These are phyloP conservation scores for Phytopythium aichiense DNA, from an alignment of 352 stramenopile species.

Conservation along the genomic window DNA sequence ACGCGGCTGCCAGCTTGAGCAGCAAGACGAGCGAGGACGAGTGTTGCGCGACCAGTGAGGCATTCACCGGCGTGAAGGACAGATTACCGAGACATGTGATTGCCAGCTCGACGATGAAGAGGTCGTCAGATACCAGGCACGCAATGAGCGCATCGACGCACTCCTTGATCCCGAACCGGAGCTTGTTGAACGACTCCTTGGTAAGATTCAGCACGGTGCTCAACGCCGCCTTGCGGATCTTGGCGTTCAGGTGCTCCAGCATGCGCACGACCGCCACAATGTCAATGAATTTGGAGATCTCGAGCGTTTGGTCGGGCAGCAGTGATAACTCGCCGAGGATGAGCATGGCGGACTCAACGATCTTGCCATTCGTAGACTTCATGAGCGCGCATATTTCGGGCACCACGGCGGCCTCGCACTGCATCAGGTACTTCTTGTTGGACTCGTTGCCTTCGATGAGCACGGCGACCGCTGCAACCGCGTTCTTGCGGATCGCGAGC, in stretches of 20 bases:
- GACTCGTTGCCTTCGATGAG: slow-evolving; percentile 62
- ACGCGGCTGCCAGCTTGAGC: slow-evolving; percentile 44
- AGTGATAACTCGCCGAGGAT: slow-evolving; percentile 65
- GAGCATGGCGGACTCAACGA: slow-evolving; percentile 69
- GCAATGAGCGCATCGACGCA: slow-evolving; percentile 48
- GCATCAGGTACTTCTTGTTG: slow-evolving; percentile 66
- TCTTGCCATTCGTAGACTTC: slow-evolving; percentile 56
- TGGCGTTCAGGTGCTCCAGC: slow-evolving; percentile 52
- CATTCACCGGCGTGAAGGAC: slow-evolving; percentile 50
- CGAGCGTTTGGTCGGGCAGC: slow-evolving; percentile 53
- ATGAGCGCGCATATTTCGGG: slow-evolving; percentile 56
- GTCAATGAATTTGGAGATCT: slow-evolving; percentile 71
- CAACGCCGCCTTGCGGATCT: slow-evolving; percentile 53
- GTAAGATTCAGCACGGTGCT: slow-evolving; percentile 55
- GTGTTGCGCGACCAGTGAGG: slow-evolving; percentile 33
- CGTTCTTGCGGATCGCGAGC: slow-evolving; percentile 57
- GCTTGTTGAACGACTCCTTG: slow-evolving; percentile 77
- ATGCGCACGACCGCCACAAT: slow-evolving; percentile 55
- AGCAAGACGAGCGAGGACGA: slow-evolving; percentile 33
- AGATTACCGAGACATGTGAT: slow-evolving; percentile 64
- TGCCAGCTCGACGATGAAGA: slow-evolving; percentile 59
- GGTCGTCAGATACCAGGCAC: slow-evolving; percentile 52
- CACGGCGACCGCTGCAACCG: slow-evolving; percentile 52
- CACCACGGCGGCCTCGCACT: slow-evolving; percentile 49
- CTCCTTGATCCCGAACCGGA: slow-evolving; percentile 56